These are phyloP conservation scores for Plantago elongata DNA, from an alignment of 257 asterid species.

Conservation along the genomic window DNA sequence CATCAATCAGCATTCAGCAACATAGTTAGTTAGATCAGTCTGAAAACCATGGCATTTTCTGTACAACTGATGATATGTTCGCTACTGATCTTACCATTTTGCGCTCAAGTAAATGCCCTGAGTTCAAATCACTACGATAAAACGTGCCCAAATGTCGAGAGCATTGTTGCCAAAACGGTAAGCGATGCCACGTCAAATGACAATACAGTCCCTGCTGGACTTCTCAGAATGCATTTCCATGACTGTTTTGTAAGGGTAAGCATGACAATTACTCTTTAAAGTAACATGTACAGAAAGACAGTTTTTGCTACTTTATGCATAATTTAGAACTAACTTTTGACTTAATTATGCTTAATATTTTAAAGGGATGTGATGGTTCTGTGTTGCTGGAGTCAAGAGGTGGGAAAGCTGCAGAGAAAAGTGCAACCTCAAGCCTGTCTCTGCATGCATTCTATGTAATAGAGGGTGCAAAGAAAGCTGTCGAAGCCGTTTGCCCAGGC, in stretches of 20 bases:
- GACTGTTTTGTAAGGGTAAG: constrained; percentile 76
- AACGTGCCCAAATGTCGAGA: constrained; percentile 55
- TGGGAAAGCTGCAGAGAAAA: constrained; percentile 62
- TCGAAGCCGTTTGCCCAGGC: constrained; percentile 63
- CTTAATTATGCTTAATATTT: not conserved
- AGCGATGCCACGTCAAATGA: constrained; percentile 45
- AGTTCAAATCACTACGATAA: constrained; percentile 35
- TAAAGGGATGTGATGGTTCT: constrained; percentile 77
- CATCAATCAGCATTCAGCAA: not conserved
- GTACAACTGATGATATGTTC: constrained; percentile 11
- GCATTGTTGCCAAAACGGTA: constrained; percentile 36
- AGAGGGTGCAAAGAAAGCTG: constrained; percentile 51
- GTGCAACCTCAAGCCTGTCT: constrained; percentile 55
- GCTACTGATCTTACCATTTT: constrained; percentile 12
- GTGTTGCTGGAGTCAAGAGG: constrained; percentile 53
- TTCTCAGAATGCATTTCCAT: constrained; percentile 82
- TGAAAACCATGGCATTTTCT: constrained; percentile 14
- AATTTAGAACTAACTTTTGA: not conserved
- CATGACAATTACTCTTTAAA: not conserved
- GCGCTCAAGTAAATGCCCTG: constrained; percentile 21
- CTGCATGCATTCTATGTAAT: constrained; percentile 70
- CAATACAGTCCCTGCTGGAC: constrained; percentile 55
- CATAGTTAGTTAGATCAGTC: not conserved
- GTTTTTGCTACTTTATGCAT: not conserved
- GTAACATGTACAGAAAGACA: not conserved